Evolutionary conservation across 331 rosid species (phyloP).

Genomic region (Quercus phellos): DNA sequence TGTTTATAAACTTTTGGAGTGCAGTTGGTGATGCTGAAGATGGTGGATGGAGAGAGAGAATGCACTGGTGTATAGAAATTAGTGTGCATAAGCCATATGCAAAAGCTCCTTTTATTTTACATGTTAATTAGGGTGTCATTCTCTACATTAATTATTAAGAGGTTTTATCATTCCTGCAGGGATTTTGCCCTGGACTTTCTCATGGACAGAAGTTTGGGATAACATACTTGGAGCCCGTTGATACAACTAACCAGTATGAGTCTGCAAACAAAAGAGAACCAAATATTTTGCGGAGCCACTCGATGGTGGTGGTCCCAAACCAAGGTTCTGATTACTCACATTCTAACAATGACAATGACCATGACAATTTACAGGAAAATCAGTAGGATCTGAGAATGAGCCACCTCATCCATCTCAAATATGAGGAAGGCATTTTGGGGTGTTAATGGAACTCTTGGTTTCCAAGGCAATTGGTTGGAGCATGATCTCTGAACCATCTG

Average conservation of each 20-base stretch:
- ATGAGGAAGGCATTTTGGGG: conserved; percentile 14
- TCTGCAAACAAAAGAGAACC: conserved; percentile 36
- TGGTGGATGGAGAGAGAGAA: not conserved
- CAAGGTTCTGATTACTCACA: conserved; percentile 35
- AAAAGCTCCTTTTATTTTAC: not conserved
- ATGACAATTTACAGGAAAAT: conserved; percentile 26
- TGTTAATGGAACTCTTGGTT: conserved; percentile 3
- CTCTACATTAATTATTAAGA: not conserved
- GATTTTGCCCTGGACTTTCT: conserved; percentile 76
- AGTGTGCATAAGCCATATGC: not conserved
- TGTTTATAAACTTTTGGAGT: too few relatives aligned
- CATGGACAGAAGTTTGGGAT: conserved; percentile 77
- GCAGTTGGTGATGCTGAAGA: too few relatives aligned
- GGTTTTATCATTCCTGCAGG: conserved; percentile 41
- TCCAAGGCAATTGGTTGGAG: conserved; percentile 20
- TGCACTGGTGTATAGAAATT: not conserved
- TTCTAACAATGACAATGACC: conserved; percentile 22
- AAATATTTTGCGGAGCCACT: conserved; percentile 39
- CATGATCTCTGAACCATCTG: conserved; percentile 1
- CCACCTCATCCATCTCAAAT: conserved; percentile 24
- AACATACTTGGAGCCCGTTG: conserved; percentile 34
- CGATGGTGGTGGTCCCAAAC: conserved; percentile 33
- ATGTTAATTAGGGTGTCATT: not conserved
- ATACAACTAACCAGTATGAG: conserved; percentile 30
- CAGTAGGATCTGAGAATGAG: conserved; percentile 20